These are phyloP conservation scores for Thalassiosira mediterranea DNA, from an alignment of 352 stramenopile species.

Conservation along the genomic window DNA sequence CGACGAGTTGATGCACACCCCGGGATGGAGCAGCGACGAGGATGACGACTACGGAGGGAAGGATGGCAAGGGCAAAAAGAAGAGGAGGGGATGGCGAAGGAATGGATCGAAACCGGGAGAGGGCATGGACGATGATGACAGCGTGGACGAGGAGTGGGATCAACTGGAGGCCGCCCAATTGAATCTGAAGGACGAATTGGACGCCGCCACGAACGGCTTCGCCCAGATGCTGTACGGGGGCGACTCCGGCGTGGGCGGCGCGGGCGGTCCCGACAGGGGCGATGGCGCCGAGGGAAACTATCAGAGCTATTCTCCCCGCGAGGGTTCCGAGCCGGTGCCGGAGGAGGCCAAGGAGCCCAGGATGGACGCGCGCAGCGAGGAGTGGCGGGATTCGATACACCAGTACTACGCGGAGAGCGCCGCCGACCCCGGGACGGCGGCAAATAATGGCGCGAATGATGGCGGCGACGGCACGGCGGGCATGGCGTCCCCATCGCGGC, in stretches of 20 bases:
- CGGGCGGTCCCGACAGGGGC: too few species aligned
- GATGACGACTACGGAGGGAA: constrained; percentile 15
- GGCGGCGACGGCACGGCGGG: neutral
- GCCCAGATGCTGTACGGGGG: constrained; percentile 22
- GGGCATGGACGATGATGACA: constrained; percentile 28
- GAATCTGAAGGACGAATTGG: constrained; percentile 54
- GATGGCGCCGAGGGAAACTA: too few species aligned
- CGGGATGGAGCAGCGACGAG: constrained; percentile 21
- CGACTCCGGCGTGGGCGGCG: neutral
- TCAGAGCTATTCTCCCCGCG: too few species aligned
- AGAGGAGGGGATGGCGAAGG: constrained; percentile 12
- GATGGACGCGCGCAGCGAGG: neutral
- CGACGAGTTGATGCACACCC: constrained; percentile 35
- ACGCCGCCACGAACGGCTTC: constrained; percentile 42
- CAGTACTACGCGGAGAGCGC: constrained; percentile 18
- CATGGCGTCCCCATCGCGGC: constrained; percentile 1
- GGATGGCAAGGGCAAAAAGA: constrained; percentile 5
- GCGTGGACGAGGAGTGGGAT: constrained; percentile 42
- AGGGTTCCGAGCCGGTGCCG: too few species aligned
- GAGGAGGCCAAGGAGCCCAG: neutral
- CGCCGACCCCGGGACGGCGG: neutral
- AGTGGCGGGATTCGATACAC: constrained; percentile 32
- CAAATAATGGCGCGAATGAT: neutral
- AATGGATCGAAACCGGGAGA: neutral
- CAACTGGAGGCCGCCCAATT: constrained; percentile 34